phyloP scores from a whole-genome alignment of 2,329 filamentous ascomycete species.

The Tricladium varicosporioides region DNA sequence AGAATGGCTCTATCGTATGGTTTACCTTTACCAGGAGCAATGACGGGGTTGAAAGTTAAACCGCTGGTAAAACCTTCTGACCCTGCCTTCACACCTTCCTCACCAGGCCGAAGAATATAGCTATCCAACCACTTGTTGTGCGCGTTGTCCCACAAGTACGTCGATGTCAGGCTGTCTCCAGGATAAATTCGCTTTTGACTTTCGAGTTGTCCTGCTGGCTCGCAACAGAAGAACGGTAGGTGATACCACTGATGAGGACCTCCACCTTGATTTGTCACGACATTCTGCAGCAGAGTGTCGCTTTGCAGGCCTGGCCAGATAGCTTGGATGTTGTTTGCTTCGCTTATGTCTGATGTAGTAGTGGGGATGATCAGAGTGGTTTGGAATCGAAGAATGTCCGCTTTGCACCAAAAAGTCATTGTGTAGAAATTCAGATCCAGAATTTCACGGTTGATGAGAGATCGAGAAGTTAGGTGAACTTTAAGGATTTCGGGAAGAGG shows the following conservation, averaged over 20 bases:
- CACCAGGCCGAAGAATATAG: slow-evolving; percentile 11
- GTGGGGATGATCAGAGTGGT: slow-evolving; percentile 20
- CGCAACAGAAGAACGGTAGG: slow-evolving; percentile 22
- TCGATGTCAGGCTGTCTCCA: slow-evolving; percentile 17
- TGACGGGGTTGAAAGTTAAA: slow-evolving; percentile 13
- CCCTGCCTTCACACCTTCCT: slow-evolving; percentile 1
- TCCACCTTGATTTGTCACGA: slow-evolving; percentile 18
- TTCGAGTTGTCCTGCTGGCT: slow-evolving; percentile 10
- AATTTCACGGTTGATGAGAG: not conserved
- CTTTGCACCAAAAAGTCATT: not conserved
- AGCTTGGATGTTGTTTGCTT: slow-evolving; percentile 50
- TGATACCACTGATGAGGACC: slow-evolving; percentile 14
- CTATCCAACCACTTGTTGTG: slow-evolving; percentile 18
- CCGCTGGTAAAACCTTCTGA: slow-evolving; percentile 10
- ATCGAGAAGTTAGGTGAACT: not conserved
- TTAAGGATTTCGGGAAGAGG: too few species aligned
- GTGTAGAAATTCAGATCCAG: slow-evolving; percentile 7
- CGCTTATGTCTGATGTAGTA: slow-evolving; percentile 15
- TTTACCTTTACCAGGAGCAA: slow-evolving; percentile 4
- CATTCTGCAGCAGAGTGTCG: slow-evolving; percentile 19
- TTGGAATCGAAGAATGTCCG: slow-evolving; percentile 14
- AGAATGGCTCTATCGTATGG: slow-evolving; percentile 7
- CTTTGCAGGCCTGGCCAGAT: slow-evolving; percentile 44
- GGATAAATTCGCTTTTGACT: slow-evolving; percentile 15
- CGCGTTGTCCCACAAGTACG: slow-evolving; percentile 12